These are phyloP conservation scores for Colletotrichum liaoningense DNA, from an alignment of 2,329 filamentous ascomycete genomes.

Conservation along the genomic window DNA sequence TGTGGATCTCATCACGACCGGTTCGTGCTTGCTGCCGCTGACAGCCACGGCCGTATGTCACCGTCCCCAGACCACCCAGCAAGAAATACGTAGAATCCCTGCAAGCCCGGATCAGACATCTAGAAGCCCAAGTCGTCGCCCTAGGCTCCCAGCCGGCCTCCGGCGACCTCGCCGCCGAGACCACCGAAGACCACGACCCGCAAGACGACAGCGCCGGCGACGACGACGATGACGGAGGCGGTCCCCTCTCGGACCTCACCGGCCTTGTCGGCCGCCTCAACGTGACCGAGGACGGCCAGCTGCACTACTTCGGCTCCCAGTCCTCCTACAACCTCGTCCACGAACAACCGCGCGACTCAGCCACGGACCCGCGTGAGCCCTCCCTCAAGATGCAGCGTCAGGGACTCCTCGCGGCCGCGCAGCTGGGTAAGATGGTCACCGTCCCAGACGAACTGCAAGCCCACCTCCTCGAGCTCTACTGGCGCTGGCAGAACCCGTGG, in stretches of 20 bases:
- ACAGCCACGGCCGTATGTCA: neutral
- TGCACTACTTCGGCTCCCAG: slow-evolving; percentile 42
- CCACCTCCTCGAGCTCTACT: slow-evolving; percentile 42
- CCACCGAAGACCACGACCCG: slow-evolving; percentile 1
- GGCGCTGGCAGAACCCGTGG: slow-evolving; percentile 43
- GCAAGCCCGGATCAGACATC: slow-evolving; percentile 34
- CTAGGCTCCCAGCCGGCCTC: neutral
- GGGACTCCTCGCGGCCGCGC: slow-evolving; percentile 30
- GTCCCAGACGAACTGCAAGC: slow-evolving; percentile 39
- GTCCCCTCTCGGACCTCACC: slow-evolving; percentile 34
- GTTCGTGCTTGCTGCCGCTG: neutral
- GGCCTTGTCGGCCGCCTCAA: slow-evolving; percentile 30
- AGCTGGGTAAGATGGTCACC: slow-evolving; percentile 23
- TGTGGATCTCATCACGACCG: neutral
- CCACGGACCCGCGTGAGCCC: slow-evolving; percentile 1
- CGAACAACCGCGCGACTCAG: neutral
- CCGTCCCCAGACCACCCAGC: slow-evolving; percentile 38
- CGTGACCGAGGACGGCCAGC: slow-evolving; percentile 38
- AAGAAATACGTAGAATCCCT: slow-evolving; percentile 41
- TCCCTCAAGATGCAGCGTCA: slow-evolving; percentile 22
- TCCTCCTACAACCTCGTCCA: slow-evolving; percentile 39
- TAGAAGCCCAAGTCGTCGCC: slow-evolving; percentile 36
- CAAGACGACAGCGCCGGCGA: neutral
- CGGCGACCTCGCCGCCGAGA: neutral
- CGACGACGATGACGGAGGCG: slow-evolving; percentile 28